Percentiles rank a stretch among this genome's conserved stretches.
These are phyloP conservation scores for Salix dunnii DNA, from an alignment of 345 rosid species.

Conservation along the genomic window DNA sequence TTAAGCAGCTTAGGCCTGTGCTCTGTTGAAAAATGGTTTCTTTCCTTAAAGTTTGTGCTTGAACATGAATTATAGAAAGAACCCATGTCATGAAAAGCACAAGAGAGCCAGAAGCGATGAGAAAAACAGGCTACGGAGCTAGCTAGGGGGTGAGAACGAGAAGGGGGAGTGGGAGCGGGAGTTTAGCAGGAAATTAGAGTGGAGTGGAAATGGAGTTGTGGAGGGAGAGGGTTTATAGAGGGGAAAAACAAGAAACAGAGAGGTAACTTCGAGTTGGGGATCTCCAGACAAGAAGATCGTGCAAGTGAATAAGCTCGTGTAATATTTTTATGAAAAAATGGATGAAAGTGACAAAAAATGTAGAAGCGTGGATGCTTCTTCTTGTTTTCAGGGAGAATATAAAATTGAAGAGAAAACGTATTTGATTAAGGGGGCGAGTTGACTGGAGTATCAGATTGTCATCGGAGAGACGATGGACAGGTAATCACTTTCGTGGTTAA, in stretches of 20 bases:
- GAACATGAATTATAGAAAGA: slow-evolving; percentile 8
- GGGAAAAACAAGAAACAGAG: slow-evolving; percentile 36
- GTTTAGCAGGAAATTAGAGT: background rate
- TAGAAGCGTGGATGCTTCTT: slow-evolving; percentile 57
- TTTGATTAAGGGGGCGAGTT: background rate
- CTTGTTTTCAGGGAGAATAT: background rate
- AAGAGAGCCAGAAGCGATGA: background rate
- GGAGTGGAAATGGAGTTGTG: slow-evolving; percentile 18
- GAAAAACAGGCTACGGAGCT: background rate
- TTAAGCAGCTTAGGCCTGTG: slow-evolving; percentile 56
- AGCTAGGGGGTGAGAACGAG: background rate
- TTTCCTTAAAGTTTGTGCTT: slow-evolving; percentile 7
- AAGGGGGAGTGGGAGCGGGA: background rate
- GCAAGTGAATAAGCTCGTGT: slow-evolving; percentile 17
- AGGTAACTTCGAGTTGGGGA: slow-evolving; percentile 57
- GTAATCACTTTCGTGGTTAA: background rate
- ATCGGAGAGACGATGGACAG: background rate
- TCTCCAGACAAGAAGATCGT: slow-evolving; percentile 49
- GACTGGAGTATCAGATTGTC: background rate
- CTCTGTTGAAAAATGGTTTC: slow-evolving; percentile 23
- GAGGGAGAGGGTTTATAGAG: slow-evolving; percentile 6
- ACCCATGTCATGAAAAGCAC: slow-evolving; percentile 16
- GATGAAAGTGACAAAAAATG: slow-evolving; percentile 27
- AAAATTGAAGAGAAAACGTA: background rate
- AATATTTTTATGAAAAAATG: background rate